phyloP scores from a whole-genome alignment of 2,329 filamentous ascomycete genomes.

The Nemania sp. region DNA sequence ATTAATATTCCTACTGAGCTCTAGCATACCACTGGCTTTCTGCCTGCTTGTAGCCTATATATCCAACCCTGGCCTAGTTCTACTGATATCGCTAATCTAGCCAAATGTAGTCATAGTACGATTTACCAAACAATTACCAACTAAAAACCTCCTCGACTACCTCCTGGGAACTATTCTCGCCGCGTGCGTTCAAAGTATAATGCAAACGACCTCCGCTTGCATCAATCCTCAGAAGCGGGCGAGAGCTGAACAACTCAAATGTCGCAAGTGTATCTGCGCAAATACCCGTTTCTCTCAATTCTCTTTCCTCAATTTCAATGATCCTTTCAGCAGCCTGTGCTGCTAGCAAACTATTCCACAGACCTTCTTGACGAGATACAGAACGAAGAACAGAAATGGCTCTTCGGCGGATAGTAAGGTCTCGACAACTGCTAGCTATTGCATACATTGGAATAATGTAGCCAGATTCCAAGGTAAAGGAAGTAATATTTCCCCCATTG shows the following conservation, averaged over 20 bases:
- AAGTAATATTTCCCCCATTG: neutral
- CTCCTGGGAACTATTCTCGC: neutral
- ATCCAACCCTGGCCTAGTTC: no score
- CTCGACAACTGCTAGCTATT: slow-evolving; percentile 18
- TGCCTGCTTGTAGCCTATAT: no score
- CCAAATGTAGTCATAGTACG: no score
- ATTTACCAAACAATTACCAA: slow-evolving; percentile 14
- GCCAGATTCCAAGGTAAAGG: slow-evolving; percentile 19
- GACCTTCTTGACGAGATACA: slow-evolving; percentile 23
- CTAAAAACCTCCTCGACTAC: slow-evolving; percentile 29
- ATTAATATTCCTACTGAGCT: no score
- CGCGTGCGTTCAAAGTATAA: neutral
- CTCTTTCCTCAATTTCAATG: slow-evolving; percentile 19
- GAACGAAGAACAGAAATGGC: slow-evolving; percentile 30
- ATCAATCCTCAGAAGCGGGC: slow-evolving; percentile 22
- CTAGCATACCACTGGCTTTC: no score
- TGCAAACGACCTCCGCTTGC: slow-evolving; percentile 23
- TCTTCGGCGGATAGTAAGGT: slow-evolving; percentile 18
- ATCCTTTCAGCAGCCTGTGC: slow-evolving; percentile 24
- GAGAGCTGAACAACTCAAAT: neutral
- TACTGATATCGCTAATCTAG: no score
- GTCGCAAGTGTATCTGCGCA: neutral
- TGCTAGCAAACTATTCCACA: slow-evolving; percentile 23
- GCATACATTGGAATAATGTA: slow-evolving; percentile 31
- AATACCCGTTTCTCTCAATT: neutral